Conservation (phyloP, 1,284 basidiomycete genomes). For the Microbotryomycetes sp. region DNA sequence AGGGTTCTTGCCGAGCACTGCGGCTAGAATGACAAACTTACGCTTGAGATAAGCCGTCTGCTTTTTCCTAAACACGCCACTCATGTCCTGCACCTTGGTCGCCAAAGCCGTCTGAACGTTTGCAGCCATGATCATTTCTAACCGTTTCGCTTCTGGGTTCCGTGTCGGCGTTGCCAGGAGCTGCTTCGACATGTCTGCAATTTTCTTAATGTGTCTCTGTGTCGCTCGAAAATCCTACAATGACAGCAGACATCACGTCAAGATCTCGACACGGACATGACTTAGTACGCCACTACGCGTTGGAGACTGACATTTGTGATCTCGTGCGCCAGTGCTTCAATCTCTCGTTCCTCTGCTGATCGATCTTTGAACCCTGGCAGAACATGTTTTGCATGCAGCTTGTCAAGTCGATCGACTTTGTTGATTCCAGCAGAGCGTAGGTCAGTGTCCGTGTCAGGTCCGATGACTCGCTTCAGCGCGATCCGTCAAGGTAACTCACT, state of each 20-base stretch:
- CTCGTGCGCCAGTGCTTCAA: conserved; percentile 74
- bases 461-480: background rate
- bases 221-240: conserved; percentile 59
- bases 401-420: conserved; percentile 72
- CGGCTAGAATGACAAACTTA: conserved; percentile 49
- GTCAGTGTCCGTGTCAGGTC: conserved; percentile 3
- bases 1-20: background rate
- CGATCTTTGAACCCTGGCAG: conserved; percentile 95
- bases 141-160: conserved; percentile 40
- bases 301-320: conserved; percentile 68
- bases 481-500: conserved; percentile 52
- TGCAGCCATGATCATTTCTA: conserved; percentile 63
- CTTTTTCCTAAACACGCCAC: conserved; percentile 90
- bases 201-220: conserved; percentile 61
- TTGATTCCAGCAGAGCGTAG: background rate
- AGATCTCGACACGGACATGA: too few species aligned
- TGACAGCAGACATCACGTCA: background rate
- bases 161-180: conserved; percentile 30
- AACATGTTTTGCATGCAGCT: conserved; percentile 89
- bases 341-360: conserved; percentile 84
- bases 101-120: conserved; percentile 97
- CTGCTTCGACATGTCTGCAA: conserved; percentile 46
- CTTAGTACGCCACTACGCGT: too few species aligned
- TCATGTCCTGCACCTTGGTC: conserved; percentile 86
- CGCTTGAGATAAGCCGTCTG: conserved; percentile 96